A percentile compares a stretch with the other conserved stretches of the same genome.
Conservation (phyloP, 176 grass and related monocot genomes). For the Carex littledalei region DNA sequence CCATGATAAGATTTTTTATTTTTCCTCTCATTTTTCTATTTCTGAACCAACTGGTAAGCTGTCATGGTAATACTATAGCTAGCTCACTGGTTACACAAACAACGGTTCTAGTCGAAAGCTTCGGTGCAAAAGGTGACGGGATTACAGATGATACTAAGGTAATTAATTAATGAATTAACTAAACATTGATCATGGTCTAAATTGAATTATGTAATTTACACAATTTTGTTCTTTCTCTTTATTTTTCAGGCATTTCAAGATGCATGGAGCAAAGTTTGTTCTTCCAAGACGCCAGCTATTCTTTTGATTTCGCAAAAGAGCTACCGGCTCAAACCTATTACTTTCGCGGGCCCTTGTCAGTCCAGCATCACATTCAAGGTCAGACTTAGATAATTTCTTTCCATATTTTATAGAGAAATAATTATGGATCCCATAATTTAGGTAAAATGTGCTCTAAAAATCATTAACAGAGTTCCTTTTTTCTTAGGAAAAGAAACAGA, state of each 20-base stretch:
- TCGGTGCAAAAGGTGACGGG: constrained; percentile 48
- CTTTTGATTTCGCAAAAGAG: constrained; percentile 39
- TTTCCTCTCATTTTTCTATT: neutral
- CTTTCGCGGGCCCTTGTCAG: constrained; percentile 47
- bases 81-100: constrained; percentile 14
- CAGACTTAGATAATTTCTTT: neutral
- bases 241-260: constrained; percentile 38
- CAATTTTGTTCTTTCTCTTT: constrained; percentile 1
- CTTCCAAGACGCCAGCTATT: constrained; percentile 29
- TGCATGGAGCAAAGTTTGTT: constrained; percentile 44
- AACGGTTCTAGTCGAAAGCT: constrained; percentile 30
- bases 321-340: constrained; percentile 36
- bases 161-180: constrained; percentile 4
- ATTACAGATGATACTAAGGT: constrained; percentile 45
- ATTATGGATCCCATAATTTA: neutral
- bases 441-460: neutral
- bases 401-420: neutral
- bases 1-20: neutral
- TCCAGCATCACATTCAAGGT: constrained; percentile 45
- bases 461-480: neutral
- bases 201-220: neutral
- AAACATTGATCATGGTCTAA: neutral
- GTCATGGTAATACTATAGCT: neutral
- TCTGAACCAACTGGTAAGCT: constrained; percentile 2
- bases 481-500: too few relatives aligned